A percentile compares a stretch with the other conserved stretches of the same genome.
Evolutionary conservation across 2,329 filamentous ascomycete genomes (phyloP).

Genomic region (Juglanconis sp.): DNA sequence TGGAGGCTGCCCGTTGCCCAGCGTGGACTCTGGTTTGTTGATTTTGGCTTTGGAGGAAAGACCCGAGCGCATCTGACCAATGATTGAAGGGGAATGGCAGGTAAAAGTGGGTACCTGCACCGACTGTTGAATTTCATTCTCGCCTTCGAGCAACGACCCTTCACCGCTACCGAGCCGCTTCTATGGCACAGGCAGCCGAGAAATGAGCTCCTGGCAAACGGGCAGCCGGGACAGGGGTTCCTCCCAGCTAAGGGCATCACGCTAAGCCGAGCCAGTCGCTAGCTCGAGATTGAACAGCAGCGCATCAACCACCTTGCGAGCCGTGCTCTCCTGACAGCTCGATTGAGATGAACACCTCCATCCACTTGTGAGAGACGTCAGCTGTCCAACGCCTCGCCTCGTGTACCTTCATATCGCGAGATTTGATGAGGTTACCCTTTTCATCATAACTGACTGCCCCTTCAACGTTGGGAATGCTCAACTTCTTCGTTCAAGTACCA

Average conservation of each 20-base stretch:
- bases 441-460: too few species aligned
- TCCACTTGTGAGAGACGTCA: not conserved
- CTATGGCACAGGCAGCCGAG: not conserved
- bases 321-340: too few species aligned
- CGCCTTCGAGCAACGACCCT: not conserved
- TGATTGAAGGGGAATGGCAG: not conserved
- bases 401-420: too few species aligned
- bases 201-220: not conserved
- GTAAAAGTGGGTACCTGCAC: not conserved
- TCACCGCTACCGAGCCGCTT: constrained; percentile 3
- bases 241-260: not conserved
- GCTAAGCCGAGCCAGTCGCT: not conserved
- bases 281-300: not conserved
- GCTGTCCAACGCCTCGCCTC: too few species aligned
- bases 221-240: constrained; percentile 13
- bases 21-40: constrained; percentile 14
- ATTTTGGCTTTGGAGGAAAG: constrained; percentile 14
- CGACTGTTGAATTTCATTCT: not conserved
- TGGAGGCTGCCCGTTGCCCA: not conserved
- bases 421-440: too few species aligned
- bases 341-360: constrained; percentile 5
- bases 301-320: not conserved
- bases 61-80: not conserved
- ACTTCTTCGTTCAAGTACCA: too few species aligned
- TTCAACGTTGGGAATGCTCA: too few species aligned